A percentile compares a stretch with the other conserved stretches of the same genome.
Conservation (phyloP, 139 green algal species). For the Tetraselmis striata region DNA sequence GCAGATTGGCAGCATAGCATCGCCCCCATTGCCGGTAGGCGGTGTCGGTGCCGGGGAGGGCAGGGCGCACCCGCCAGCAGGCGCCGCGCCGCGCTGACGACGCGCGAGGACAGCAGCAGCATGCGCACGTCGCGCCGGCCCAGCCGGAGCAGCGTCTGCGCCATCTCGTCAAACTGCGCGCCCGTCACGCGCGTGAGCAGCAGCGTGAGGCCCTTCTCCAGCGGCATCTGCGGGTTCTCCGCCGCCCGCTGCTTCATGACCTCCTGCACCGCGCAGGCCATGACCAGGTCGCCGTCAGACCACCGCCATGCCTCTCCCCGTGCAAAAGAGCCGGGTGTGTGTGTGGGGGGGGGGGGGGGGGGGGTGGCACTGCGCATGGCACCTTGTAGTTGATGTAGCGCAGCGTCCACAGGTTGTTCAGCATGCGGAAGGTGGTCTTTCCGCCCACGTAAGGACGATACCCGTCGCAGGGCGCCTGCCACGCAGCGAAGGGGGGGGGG, state of each 20-base stretch:
- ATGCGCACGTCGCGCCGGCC: conserved; percentile 1
- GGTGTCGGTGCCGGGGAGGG: too few relatives aligned
- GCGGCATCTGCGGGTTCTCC: conserved; percentile 1
- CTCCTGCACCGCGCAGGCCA: background rate
- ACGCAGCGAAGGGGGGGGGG: too few relatives aligned
- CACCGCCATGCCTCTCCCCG: too few relatives aligned
- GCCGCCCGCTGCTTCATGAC: background rate
- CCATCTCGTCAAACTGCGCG: conserved; percentile 3
- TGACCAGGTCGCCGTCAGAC: too few relatives aligned
- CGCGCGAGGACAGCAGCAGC: background rate
- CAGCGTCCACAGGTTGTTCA: conserved; percentile 13
- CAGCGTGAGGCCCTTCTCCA: conserved; percentile 4
- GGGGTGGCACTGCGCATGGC: background rate
- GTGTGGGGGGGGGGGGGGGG: too few relatives aligned
- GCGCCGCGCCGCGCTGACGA: conserved; percentile 3
- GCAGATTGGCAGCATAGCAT: too few relatives aligned
- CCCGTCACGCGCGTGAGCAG: background rate
- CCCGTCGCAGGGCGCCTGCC: conserved; percentile 1
- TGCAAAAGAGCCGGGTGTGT: too few relatives aligned
- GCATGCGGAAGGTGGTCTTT: conserved; percentile 9
- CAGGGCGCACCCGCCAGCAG: background rate
- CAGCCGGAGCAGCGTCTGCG: background rate
- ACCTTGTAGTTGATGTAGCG: conserved; percentile 4
- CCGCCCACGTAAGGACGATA: background rate
- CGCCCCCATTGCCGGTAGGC: too few relatives aligned